A percentile compares a stretch with the other conserved stretches of the same genome.
These are phyloP conservation scores for Cladosporium sp. DNA, from an alignment of 2,329 filamentous ascomycete genomes.

Conservation along the genomic window DNA sequence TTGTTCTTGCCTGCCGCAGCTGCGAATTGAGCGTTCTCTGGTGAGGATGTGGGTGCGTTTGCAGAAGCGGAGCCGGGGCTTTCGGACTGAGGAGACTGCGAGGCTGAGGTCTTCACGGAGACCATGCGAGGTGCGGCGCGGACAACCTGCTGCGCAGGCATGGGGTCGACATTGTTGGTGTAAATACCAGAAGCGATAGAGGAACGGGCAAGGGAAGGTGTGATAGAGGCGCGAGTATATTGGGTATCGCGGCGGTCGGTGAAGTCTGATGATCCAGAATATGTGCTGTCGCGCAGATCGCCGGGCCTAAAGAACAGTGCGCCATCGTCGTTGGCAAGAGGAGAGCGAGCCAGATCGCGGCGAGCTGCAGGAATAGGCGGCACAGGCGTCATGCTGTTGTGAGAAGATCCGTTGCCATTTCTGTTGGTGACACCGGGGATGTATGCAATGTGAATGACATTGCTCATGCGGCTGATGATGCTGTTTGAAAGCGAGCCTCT, in stretches of 20 bases:
- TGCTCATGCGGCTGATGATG: constrained; percentile 89
- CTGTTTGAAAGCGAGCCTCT: constrained; percentile 82
- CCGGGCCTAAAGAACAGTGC: constrained; percentile 91
- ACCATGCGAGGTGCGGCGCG: constrained; percentile 87
- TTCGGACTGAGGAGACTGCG: constrained; percentile 4
- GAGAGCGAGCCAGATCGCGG: constrained; percentile 46
- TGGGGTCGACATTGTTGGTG: constrained; percentile 78
- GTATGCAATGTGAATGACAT: constrained; percentile 98
- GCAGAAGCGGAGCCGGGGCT: neutral
- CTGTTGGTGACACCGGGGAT: constrained; percentile 95
- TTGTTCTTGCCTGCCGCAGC: constrained; percentile 12
- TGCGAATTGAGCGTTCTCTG: constrained; percentile 7
- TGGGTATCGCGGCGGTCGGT: constrained; percentile 33
- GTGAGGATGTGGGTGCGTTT: constrained; percentile 1
- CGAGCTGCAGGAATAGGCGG: constrained; percentile 71
- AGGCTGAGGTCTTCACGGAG: constrained; percentile 60
- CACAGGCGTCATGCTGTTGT: constrained; percentile 61
- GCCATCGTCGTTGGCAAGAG: constrained; percentile 51
- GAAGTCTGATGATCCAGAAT: constrained; percentile 62
- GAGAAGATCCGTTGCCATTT: constrained; percentile 60
- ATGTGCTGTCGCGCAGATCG: constrained; percentile 85
- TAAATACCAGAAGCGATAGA: constrained; percentile 89
- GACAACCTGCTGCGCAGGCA: constrained; percentile 78
- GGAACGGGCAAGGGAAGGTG: constrained; percentile 42
- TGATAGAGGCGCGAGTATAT: constrained; percentile 42